Base-by-base conservation (phyloP, 805 yeast genomes). In the Cyberlindnera subsufficiens region DNA sequence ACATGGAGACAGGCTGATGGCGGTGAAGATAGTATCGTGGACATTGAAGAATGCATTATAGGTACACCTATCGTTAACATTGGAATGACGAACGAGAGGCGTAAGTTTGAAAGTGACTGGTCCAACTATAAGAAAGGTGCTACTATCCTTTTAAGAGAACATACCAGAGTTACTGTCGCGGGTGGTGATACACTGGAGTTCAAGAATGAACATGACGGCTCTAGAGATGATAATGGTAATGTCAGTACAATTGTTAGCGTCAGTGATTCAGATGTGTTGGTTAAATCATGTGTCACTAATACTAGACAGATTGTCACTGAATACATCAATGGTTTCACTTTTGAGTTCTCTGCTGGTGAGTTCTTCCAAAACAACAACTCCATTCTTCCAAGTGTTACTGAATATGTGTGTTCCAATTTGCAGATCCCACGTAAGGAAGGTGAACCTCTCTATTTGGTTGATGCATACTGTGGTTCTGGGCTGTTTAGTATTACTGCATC, bases 381-480 rank as follows among this genome's bases (percentile, higher is more conserved):
- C 17, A 91, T 93, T 20, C 67, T 93, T 48, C 96, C 97, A 3
- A 62, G 69, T 3, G 95, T 93, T 16, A 84, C 96, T 5, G 69
- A 71, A 33, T 90, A 87, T 59, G 99, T 93, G 15, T 77, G 82
- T 46, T 72, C 78, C 8, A 86, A 87, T 55, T 65, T 90, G 40
- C 69, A 69, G 38, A 63, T 78, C 30, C 65, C 71, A 10, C 54
- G 55, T 36, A 47, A 45, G 4, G 69, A 68, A 17, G 66, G 63
- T 6, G 71, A 69, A 27, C 79, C 80, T 27, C 76, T 78, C 55
- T 88, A 80, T 58, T 66, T 90, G 38, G 96, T 90, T 22, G 98
- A 90, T 63, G 95, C 97, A 0, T 90, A 90, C 67, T 90, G 98
- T 71, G 98, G 98, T 2, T 86, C 95, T 3, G 99, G 99, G 0